phyloP scores from a whole-genome alignment of 805 yeast species.

The Brettanomyces anomalus region DNA sequence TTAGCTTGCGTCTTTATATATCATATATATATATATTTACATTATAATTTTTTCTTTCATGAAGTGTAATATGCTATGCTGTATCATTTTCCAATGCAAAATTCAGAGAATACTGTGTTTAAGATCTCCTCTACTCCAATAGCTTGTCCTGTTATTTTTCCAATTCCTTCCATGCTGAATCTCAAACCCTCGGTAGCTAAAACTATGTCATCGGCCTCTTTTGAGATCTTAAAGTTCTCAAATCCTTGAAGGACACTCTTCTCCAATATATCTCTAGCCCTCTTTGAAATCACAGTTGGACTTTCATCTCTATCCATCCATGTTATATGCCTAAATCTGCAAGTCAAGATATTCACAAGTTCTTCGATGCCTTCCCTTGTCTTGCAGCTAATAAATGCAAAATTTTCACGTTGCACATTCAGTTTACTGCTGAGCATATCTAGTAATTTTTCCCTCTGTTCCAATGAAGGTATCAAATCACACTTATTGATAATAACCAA shows the following conservation, averaged over 20 bases:
- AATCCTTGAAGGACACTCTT: slow-evolving; percentile 74
- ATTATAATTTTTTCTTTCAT: no score
- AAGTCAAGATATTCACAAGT: slow-evolving; percentile 34
- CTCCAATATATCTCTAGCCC: slow-evolving; percentile 67
- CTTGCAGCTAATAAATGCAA: slow-evolving; percentile 54
- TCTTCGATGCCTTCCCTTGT: slow-evolving; percentile 39
- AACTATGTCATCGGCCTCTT: slow-evolving; percentile 57
- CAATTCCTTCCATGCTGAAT: slow-evolving; percentile 76
- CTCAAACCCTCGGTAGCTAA: slow-evolving; percentile 71
- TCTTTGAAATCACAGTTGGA: slow-evolving; percentile 63
- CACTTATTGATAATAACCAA: slow-evolving; percentile 49
- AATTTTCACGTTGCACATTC: slow-evolving; percentile 15
- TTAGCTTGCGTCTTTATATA: no score
- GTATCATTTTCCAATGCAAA: slow-evolving; percentile 63
- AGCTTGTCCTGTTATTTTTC: slow-evolving; percentile 83
- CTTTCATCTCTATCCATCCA: slow-evolving; percentile 37
- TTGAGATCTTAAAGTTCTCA: slow-evolving; percentile 46
- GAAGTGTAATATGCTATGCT: no score
- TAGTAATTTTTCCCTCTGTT: slow-evolving; percentile 11
- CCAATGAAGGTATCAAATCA: slow-evolving; percentile 32
- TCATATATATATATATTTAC: no score
- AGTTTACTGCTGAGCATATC: slow-evolving; percentile 16
- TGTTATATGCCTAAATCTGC: slow-evolving; percentile 40
- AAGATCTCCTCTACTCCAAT: slow-evolving; percentile 85
- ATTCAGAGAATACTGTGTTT: slow-evolving; percentile 84